These are phyloP conservation scores for Heliocybe sulcata DNA, from an alignment of 1,284 basidiomycete genomes.

Conservation along the genomic window DNA sequence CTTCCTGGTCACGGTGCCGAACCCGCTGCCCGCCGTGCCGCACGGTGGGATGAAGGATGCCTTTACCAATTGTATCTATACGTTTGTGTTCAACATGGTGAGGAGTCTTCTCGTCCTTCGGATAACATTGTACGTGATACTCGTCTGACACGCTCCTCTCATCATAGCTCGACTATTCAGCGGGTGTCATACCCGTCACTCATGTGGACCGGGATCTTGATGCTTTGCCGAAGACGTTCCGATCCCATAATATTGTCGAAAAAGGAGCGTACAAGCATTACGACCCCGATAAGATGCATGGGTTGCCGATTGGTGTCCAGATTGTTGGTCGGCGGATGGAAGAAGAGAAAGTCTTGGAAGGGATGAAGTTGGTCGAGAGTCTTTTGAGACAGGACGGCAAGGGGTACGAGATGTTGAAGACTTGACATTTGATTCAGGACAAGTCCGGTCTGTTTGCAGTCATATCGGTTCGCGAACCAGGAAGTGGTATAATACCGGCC, in stretches of 20 bases:
- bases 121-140: background rate
- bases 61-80: constrained; percentile 33
- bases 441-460: background rate
- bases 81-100: constrained; percentile 36
- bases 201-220: constrained; percentile 41
- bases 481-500: too few relatives aligned
- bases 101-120: constrained; percentile 7
- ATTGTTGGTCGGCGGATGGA: constrained; percentile 56
- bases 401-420: constrained; percentile 4
- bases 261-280: constrained; percentile 42
- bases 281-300: constrained; percentile 60
- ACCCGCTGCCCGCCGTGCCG: constrained; percentile 49
- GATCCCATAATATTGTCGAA: constrained; percentile 24
- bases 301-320: constrained; percentile 69
- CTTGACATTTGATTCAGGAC: background rate
- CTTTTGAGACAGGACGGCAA: constrained; percentile 6
- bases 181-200: constrained; percentile 53
- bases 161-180: constrained; percentile 46
- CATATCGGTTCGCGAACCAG: too few relatives aligned
- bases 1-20: constrained; percentile 53
- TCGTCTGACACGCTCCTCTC: background rate
- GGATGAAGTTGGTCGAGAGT: constrained; percentile 42
- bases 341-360: constrained; percentile 61
- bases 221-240: constrained; percentile 18
- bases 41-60: constrained; percentile 33